Conservation (phyloP, 345 rosid species). For the Hibiscus syriacus region DNA sequence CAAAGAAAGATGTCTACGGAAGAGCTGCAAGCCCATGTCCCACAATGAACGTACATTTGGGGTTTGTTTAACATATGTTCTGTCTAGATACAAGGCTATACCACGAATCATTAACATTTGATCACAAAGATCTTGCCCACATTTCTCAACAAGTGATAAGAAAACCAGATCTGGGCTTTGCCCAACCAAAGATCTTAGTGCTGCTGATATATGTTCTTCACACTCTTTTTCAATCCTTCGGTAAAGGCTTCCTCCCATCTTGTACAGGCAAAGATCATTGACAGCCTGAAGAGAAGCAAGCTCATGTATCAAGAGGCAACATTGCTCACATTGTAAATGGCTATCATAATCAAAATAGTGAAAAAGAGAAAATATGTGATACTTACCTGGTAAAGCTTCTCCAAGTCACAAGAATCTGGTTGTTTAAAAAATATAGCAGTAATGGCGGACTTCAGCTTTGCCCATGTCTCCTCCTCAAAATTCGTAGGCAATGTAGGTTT, state of each 20-base stretch:
- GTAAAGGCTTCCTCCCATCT: conserved; percentile 85
- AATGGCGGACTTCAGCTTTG: conserved; percentile 80
- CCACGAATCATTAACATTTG: conserved; percentile 95
- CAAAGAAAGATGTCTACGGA: conserved; percentile 77
- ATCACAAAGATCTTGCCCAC: conserved; percentile 94
- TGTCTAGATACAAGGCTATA: conserved; percentile 87
- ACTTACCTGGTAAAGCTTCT: conserved; percentile 76
- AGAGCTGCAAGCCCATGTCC: conserved; percentile 99
- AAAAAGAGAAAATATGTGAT: neutral
- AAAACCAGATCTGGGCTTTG: conserved; percentile 91
- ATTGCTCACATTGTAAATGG: conserved; percentile 7
- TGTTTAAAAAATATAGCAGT: conserved; percentile 86
- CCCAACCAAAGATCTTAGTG: conserved; percentile 73
- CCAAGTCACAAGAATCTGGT: conserved; percentile 62
- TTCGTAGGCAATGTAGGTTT: conserved; percentile 77
- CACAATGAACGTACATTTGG: conserved; percentile 78
- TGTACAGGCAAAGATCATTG: conserved; percentile 79
- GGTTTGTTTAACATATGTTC: conserved; percentile 87
- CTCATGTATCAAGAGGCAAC: conserved; percentile 2
- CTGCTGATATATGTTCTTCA: conserved; percentile 68
- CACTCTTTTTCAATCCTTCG: conserved; percentile 82
- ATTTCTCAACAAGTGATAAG: conserved; percentile 80
- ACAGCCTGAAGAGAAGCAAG: conserved; percentile 57
- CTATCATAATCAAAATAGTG: neutral
- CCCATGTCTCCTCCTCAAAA: conserved; percentile 92